Evolutionary conservation across 441 rosid genomes (phyloP), one percentile per base, ranked within the genome.

Genomic region (Eugenia klotzschiana): DNA sequence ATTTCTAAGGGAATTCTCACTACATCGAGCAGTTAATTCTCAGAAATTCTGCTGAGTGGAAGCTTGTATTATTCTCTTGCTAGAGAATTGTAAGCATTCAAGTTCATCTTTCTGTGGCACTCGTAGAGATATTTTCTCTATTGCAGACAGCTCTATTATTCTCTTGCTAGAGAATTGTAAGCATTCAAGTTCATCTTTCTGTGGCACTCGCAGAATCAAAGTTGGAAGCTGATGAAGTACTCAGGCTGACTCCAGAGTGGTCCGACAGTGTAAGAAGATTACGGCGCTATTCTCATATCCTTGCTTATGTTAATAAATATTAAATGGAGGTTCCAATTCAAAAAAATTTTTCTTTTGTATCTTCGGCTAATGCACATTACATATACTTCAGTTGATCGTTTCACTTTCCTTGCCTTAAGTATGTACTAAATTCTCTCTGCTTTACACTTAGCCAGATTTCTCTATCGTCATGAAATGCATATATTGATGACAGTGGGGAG

Each of bases 241-340:
- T 94, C 84, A 91, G 84, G 86, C 84, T 96, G 90, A 91, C 92
- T 55, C 90, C 94, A 82, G 95, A 94, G 89, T 96, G 99, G 99
- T 92, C 91, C 82, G 89, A 87, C 89, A 92, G 86, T 86, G 99
- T 96, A 94, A 94, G 99, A 13, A 60, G 40, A 29, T 16, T 69
- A 69, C 5, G 14, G 77, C 4, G 3, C 46, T 82, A 37, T 69
- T 23, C 46, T 51, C 51, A 8, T 51, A 69, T 33, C 77, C 77
- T 20, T 69, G 77, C 74, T 69, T 37, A 69, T 69, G 77, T 69
- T 33, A 37, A 37, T 2, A 69, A 37, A 33, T 40, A 37, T 22
- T 69, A 69, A 69, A 20, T 69, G 0, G 43, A 33, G 46, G 43
- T 1, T 22, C 77, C 46, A 69, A 69, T 69, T 69, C 77, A 20